These are phyloP conservation scores for Trichosporon sp. DNA, from an alignment of 1,284 basidiomycete genomes.

Conservation along the genomic window DNA sequence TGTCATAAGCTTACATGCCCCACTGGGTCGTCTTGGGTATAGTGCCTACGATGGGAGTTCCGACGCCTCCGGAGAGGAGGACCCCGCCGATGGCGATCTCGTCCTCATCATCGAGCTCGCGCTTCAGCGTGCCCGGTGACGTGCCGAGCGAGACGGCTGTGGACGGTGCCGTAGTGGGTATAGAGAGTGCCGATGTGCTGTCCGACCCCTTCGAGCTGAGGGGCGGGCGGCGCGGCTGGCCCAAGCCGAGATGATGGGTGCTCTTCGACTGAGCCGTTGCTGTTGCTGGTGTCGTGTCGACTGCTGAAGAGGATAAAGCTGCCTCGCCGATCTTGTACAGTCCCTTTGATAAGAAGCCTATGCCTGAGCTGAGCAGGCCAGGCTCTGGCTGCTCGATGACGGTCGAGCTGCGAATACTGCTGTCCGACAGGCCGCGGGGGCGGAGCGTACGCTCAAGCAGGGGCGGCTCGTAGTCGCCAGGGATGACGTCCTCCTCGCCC, in stretches of 20 bases:
- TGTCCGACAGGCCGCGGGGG: slow-evolving; percentile 80
- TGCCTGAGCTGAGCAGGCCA: neutral
- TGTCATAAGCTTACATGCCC: slow-evolving; percentile 15
- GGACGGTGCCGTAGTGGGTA: neutral
- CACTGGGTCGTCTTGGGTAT: neutral
- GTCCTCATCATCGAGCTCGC: neutral
- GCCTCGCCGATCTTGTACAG: slow-evolving; percentile 15
- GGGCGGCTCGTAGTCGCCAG: slow-evolving; percentile 53
- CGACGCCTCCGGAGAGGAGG: neutral
- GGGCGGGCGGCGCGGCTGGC: neutral
- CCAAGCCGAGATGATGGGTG: neutral
- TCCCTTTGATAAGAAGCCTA: neutral
- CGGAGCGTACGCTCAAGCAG: slow-evolving; percentile 69
- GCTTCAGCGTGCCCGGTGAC: slow-evolving; percentile 5
- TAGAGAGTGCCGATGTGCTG: neutral
- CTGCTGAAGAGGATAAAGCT: neutral
- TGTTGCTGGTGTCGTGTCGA: neutral
- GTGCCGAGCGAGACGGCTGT: neutral
- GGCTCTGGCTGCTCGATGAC: slow-evolving; percentile 42
- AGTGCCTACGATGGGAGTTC: neutral
- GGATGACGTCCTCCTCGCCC: slow-evolving; percentile 47
- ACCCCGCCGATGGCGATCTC: neutral
- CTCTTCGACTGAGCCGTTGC: neutral
- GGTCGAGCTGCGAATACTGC: slow-evolving; percentile 83
- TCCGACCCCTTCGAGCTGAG: neutral